phyloP scores from a whole-genome alignment of 371 early-diverging fungal genomes.

The Synchytrium microbalum region DNA sequence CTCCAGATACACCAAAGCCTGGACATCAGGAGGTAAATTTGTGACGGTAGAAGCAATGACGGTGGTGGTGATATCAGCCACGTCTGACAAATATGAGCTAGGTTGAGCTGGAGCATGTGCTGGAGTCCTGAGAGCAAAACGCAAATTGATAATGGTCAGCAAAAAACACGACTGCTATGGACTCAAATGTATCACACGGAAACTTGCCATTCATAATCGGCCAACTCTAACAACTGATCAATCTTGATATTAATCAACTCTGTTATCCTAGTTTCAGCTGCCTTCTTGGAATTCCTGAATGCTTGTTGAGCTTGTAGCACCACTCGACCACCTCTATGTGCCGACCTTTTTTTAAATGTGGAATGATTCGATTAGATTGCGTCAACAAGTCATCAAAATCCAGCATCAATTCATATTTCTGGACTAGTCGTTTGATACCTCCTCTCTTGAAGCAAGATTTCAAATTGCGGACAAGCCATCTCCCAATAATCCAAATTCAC shows the following conservation, averaged over 20 bases:
- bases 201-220: conserved; percentile 71
- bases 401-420: too few species aligned
- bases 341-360: background rate
- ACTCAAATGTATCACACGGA: conserved; percentile 8
- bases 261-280: conserved; percentile 72
- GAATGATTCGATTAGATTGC: background rate
- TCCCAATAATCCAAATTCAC: conserved; percentile 75
- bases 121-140: background rate
- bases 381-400: too few species aligned
- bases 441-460: conserved; percentile 61
- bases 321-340: conserved; percentile 12
- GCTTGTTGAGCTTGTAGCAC: conserved; percentile 56
- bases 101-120: background rate
- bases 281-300: conserved; percentile 63
- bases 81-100: conserved; percentile 35
- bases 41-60: conserved; percentile 63
- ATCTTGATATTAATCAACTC: conserved; percentile 73
- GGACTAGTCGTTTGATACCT: too few species aligned
- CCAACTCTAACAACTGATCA: conserved; percentile 68
- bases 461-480: conserved; percentile 69
- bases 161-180: conserved; percentile 5
- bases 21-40: conserved; percentile 59
- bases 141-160: too few species aligned
- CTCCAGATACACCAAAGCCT: conserved; percentile 62
- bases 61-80: conserved; percentile 60